These are phyloP conservation scores for Paraconiothyrium brasiliense DNA, from an alignment of 2,329 filamentous ascomycete genomes.

Conservation along the genomic window DNA sequence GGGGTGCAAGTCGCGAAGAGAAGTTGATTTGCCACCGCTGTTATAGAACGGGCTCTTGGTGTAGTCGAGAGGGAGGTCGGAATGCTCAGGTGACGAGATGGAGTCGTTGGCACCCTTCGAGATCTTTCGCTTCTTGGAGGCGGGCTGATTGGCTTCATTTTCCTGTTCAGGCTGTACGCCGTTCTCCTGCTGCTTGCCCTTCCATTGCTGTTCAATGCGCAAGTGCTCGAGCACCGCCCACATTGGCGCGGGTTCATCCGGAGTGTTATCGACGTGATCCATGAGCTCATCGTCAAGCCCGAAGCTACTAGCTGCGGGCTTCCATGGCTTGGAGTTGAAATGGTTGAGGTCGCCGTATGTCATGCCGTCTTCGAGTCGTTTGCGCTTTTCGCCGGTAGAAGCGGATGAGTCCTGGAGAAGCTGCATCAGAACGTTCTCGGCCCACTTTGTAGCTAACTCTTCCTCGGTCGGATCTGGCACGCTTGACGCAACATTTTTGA, in stretches of 20 bases:
- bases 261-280: slow-evolving; percentile 35
- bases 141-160: slow-evolving; percentile 5
- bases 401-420: slow-evolving; percentile 27
- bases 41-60: slow-evolving; percentile 26
- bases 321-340: slow-evolving; percentile 46
- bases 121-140: slow-evolving; percentile 37
- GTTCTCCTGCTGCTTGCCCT: slow-evolving; percentile 22
- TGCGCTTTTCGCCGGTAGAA: slow-evolving; percentile 40
- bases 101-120: slow-evolving; percentile 20
- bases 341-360: slow-evolving; percentile 36
- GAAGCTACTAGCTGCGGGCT: slow-evolving; percentile 32
- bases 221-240: slow-evolving; percentile 44
- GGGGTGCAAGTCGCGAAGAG: slow-evolving; percentile 38
- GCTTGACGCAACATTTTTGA: slow-evolving; percentile 31
- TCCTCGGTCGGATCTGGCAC: slow-evolving; percentile 29
- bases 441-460: slow-evolving; percentile 38
- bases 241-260: slow-evolving; percentile 34
- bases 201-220: slow-evolving; percentile 29
- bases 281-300: slow-evolving; percentile 36
- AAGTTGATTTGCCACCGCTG: slow-evolving; percentile 34
- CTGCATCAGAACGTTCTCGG: slow-evolving; percentile 29
- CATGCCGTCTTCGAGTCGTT: slow-evolving; percentile 37
- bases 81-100: slow-evolving; percentile 35
- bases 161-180: slow-evolving; percentile 10
- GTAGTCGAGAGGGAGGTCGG: slow-evolving; percentile 18